These are phyloP conservation scores for Triticum urartu DNA, from an alignment of 176 grass and related monocot genomes.

Conservation along the genomic window DNA sequence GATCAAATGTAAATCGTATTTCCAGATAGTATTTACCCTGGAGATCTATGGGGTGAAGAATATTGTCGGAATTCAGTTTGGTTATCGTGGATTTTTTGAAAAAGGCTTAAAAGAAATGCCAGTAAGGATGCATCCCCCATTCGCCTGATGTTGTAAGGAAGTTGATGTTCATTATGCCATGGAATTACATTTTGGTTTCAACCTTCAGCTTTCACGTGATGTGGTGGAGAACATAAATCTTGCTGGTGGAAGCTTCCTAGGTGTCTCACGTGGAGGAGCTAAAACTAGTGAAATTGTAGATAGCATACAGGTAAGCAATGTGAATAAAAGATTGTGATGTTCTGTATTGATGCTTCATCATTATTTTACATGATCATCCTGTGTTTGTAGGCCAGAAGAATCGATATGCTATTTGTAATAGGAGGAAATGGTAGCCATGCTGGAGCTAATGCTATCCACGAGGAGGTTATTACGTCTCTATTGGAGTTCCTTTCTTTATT, in stretches of 20 bases:
- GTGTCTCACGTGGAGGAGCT: constrained; percentile 89
- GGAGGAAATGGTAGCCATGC: constrained; percentile 97
- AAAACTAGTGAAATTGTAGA: constrained; percentile 86
- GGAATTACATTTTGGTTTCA: constrained; percentile 16
- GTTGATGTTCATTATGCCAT: not conserved
- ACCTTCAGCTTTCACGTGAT: constrained; percentile 69
- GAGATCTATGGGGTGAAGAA: constrained; percentile 95
- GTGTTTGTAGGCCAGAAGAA: constrained; percentile 71
- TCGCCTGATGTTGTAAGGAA: not conserved
- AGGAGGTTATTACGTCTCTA: constrained; percentile 55
- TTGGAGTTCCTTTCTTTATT: not conserved
- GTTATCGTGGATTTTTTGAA: constrained; percentile 88
- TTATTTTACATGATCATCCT: not conserved
- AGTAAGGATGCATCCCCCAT: constrained; percentile 40
- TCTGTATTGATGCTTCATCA: not conserved
- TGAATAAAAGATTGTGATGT: constrained; percentile 19
- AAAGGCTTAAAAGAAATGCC: constrained; percentile 84
- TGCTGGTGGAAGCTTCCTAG: constrained; percentile 87
- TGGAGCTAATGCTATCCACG: constrained; percentile 90
- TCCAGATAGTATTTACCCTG: constrained; percentile 94
- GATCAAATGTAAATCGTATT: constrained; percentile 21
- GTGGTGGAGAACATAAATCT: constrained; percentile 98
- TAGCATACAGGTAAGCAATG: constrained; percentile 71
- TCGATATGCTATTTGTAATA: constrained; percentile 97
- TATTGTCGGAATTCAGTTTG: constrained; percentile 92